A percentile compares a stretch with the other conserved stretches of the same genome.
phyloP scores from a whole-genome alignment of 768 basidiomycete species.

The Agaricus subrufescens region DNA sequence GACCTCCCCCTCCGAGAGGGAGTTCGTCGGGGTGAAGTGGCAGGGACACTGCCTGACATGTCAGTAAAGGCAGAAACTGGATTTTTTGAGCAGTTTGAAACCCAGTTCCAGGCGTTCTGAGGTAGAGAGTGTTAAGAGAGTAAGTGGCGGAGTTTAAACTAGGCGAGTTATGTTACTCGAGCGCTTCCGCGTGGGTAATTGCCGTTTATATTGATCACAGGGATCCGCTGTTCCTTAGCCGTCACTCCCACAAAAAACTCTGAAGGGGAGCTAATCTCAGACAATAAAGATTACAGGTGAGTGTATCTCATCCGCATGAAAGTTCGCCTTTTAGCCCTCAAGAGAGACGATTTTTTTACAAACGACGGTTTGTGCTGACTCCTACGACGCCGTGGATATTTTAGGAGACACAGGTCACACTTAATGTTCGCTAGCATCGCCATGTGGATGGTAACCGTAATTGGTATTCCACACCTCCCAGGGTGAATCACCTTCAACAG shows the following conservation, averaged over 20 bases:
- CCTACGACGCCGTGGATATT: conserved; percentile 11
- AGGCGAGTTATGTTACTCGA: conserved; percentile 38
- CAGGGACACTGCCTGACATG: conserved; percentile 43
- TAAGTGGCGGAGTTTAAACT: conserved; percentile 43
- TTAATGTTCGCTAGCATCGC: conserved; percentile 10
- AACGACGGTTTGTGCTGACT: conserved; percentile 5
- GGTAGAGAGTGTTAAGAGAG: conserved; percentile 36
- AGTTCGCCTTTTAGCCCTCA: background rate
- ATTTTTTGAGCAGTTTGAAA: conserved; percentile 30
- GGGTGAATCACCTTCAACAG: conserved; percentile 2
- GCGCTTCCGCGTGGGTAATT: conserved; percentile 43
- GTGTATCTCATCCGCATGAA: background rate
- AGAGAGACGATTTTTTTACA: conserved; percentile 7
- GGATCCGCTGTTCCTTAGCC: conserved; percentile 12
- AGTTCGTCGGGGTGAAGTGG: conserved; percentile 49
- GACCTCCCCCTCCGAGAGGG: conserved; percentile 63
- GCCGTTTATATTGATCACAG: conserved; percentile 22
- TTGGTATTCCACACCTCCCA: conserved; percentile 9
- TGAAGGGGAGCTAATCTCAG: conserved; percentile 3
- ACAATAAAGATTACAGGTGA: background rate
- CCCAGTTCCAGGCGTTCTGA: conserved; percentile 36
- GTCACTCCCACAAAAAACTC: conserved; percentile 13
- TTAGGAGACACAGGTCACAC: conserved; percentile 12
- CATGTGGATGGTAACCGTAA: conserved; percentile 12
- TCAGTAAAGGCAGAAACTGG: conserved; percentile 22